Percentiles rank a stretch among this genome's conserved stretches.
Evolutionary conservation across 2,329 filamentous ascomycete species (phyloP).

Genomic region (Pseudogymnoascus destructans): DNA sequence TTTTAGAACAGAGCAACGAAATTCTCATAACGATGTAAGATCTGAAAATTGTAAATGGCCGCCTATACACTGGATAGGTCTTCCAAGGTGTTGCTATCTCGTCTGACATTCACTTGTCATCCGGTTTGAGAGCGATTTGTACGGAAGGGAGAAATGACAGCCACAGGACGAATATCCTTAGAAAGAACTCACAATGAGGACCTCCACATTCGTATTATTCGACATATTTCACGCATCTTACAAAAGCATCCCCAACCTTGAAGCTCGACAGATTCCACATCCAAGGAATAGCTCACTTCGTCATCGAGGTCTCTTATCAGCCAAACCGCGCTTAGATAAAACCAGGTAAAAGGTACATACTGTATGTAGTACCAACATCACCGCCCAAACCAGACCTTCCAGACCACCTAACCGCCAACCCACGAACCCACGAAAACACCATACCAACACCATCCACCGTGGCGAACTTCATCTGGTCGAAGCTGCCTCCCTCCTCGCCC

Average conservation of each 20-base stretch:
- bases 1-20: background rate
- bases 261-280: background rate
- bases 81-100: background rate
- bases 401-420: background rate
- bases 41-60: background rate
- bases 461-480: conserved; percentile 24
- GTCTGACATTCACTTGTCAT: background rate
- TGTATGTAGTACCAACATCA: conserved; percentile 8
- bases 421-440: background rate
- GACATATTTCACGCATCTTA: conserved; percentile 29
- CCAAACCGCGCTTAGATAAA: conserved; percentile 10
- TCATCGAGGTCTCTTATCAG: conserved; percentile 9
- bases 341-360: background rate
- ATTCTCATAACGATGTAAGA: background rate
- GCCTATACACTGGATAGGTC: background rate
- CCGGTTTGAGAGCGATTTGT: background rate
- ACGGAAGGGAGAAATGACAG: background rate
- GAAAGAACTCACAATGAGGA: conserved; percentile 37
- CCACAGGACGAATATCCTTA: background rate
- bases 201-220: conserved; percentile 37
- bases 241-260: background rate
- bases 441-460: conserved; percentile 17
- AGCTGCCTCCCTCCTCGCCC: conserved; percentile 15
- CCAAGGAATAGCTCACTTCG: conserved; percentile 4
- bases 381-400: background rate